A percentile compares a stretch with the other conserved stretches of the same genome.
phyloP scores from a whole-genome alignment of 73 alveolate species.

The Paramecium octaurelia region DNA sequence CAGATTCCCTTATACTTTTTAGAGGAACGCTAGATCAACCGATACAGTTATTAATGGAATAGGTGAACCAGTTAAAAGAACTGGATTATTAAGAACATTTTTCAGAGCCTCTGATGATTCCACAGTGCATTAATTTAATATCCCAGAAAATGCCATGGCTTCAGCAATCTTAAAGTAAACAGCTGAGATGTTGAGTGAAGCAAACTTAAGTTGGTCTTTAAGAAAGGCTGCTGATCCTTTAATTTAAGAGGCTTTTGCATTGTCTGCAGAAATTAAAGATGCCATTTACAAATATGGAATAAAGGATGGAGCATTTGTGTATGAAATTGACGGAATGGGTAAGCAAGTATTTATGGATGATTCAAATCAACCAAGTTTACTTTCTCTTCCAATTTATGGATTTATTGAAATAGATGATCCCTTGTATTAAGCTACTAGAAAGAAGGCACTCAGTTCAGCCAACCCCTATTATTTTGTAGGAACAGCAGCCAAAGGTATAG shows the following conservation, averaged over 20 bases:
- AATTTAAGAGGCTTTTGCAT: slow-evolving; percentile 52
- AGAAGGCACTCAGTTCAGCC: slow-evolving; percentile 67
- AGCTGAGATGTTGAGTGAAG: slow-evolving; percentile 65
- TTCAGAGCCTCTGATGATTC: slow-evolving; percentile 88
- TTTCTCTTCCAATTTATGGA: slow-evolving; percentile 74
- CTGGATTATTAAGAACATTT: slow-evolving; percentile 77
- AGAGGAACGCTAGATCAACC: slow-evolving; percentile 77
- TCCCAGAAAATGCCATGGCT: slow-evolving; percentile 85
- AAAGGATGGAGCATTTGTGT: slow-evolving; percentile 72
- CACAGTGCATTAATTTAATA: slow-evolving; percentile 70
- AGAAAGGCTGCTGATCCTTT: slow-evolving; percentile 1
- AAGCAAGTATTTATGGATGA: slow-evolving; percentile 82
- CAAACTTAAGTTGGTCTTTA: background rate
- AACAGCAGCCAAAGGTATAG: slow-evolving; percentile 75
- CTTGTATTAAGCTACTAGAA: slow-evolving; percentile 73
- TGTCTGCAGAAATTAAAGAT: slow-evolving; percentile 64
- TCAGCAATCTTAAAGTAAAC: slow-evolving; percentile 72
- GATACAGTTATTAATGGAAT: slow-evolving; percentile 78
- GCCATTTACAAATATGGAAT: slow-evolving; percentile 71
- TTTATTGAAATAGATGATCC: slow-evolving; percentile 75
- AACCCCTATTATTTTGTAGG: slow-evolving; percentile 82
- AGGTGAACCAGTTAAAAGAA: slow-evolving; percentile 61
- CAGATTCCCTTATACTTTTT: slow-evolving; percentile 79
- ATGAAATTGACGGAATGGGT: slow-evolving; percentile 85
- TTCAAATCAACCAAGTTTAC: slow-evolving; percentile 81